phyloP scores from a whole-genome alignment of 768 basidiomycete genomes.

The Coprinopsis cinerea region DNA sequence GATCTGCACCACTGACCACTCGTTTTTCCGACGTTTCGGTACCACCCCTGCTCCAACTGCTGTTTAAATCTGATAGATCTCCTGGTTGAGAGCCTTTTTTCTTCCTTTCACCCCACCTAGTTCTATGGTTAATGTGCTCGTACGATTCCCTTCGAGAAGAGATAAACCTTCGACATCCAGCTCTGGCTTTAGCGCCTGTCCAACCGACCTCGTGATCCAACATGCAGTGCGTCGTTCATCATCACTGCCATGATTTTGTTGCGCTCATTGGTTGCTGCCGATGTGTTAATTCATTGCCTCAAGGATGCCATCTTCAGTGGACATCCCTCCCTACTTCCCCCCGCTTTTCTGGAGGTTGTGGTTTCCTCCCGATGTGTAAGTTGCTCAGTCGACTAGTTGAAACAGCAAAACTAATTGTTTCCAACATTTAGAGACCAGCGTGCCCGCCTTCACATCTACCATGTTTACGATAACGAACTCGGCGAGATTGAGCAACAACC shows the following conservation, averaged over 20 bases:
- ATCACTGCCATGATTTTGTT: neutral
- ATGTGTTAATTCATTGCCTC: neutral
- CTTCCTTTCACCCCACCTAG: neutral
- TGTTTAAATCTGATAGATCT: too few relatives aligned
- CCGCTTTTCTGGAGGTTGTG: constrained; percentile 43
- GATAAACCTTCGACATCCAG: too few relatives aligned
- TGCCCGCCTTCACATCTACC: constrained; percentile 44
- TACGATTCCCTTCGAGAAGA: too few relatives aligned
- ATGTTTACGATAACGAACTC: constrained; percentile 46
- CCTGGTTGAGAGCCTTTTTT: neutral
- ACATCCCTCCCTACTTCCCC: constrained; percentile 34
- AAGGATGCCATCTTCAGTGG: neutral
- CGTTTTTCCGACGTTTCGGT: too few relatives aligned
- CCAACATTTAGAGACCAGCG: neutral
- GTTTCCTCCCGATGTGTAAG: constrained; percentile 10
- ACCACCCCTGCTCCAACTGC: too few relatives aligned
- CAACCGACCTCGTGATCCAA: neutral
- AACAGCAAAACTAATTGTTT: neutral
- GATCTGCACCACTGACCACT: too few relatives aligned
- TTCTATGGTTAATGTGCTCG: neutral
- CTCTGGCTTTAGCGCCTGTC: too few relatives aligned
- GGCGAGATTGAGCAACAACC: constrained; percentile 37
- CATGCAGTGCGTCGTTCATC: neutral
- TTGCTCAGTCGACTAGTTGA: neutral
- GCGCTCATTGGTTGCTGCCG: neutral